Evolutionary conservation across 805 yeast species (phyloP).

Genomic region (Pichia ethanolica): DNA sequence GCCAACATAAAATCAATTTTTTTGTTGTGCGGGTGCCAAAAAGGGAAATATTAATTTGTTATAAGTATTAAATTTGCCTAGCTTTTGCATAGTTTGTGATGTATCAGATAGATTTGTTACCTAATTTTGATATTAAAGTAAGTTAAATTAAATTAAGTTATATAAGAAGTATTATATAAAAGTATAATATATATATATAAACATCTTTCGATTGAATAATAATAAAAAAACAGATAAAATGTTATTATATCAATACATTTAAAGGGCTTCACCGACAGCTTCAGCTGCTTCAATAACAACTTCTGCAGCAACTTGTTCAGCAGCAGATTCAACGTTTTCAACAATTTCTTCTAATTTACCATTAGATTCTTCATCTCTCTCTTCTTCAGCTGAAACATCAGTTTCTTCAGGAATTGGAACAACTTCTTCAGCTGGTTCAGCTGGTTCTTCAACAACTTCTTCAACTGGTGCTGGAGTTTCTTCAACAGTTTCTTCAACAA

Average conservation of each 20-base stretch:
- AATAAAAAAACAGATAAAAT: background rate
- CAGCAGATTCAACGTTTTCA: slow-evolving; percentile 2
- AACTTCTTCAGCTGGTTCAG: slow-evolving; percentile 9
- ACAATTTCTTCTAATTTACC: background rate
- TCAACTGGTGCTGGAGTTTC: background rate
- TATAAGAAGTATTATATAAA: too few species aligned
- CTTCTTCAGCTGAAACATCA: background rate
- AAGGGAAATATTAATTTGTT: too few species aligned
- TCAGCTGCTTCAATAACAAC: slow-evolving; percentile 9
- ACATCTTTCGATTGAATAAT: too few species aligned
- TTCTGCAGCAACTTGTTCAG: slow-evolving; percentile 1
- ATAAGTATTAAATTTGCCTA: too few species aligned
- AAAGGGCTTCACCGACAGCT: slow-evolving; percentile 9
- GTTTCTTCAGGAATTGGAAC: background rate
- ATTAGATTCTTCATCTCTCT: background rate
- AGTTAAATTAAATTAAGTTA: too few species aligned
- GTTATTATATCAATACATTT: background rate
- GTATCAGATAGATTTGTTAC: too few species aligned
- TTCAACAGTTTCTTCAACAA: background rate
- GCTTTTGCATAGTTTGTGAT: too few species aligned
- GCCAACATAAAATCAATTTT: too few species aligned
- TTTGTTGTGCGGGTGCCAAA: background rate
- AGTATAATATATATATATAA: too few species aligned
- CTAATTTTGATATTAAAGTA: too few species aligned
- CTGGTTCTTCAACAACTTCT: slow-evolving; percentile 5